Percentiles rank a stretch among this genome's conserved stretches.
These are phyloP conservation scores for Dendrobium huoshanense DNA, from an alignment of 106 monocot genomes.

Conservation along the genomic window DNA sequence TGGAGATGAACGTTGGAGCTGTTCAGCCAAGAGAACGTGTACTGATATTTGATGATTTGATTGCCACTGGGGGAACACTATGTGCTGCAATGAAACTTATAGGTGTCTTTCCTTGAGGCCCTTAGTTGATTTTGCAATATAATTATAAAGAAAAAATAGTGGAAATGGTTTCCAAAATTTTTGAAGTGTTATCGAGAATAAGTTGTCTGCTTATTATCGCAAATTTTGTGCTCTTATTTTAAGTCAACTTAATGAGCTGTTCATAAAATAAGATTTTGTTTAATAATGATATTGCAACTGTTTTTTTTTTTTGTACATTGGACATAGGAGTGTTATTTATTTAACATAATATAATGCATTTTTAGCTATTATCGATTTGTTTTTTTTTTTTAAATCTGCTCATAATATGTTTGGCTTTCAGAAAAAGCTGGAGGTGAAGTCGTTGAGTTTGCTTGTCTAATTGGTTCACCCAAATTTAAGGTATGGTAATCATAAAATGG, in stretches of 20 bases:
- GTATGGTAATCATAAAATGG: slow-evolving; percentile 21
- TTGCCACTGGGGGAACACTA: slow-evolving; percentile 65
- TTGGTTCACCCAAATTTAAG: slow-evolving; percentile 84
- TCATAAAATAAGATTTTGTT: not conserved
- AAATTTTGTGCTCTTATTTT: not conserved
- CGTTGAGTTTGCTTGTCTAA: slow-evolving; percentile 73
- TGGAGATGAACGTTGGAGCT: slow-evolving; percentile 58
- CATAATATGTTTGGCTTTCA: slow-evolving; percentile 8
- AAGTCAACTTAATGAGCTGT: not conserved
- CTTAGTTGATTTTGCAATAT: not conserved
- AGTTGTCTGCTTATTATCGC: not conserved
- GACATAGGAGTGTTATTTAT: no score
- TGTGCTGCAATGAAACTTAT: slow-evolving; percentile 58
- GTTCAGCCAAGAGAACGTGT: slow-evolving; percentile 48
- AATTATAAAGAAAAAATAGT: not conserved
- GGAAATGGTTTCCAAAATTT: not conserved
- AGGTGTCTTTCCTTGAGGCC: slow-evolving; percentile 15
- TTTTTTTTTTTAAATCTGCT: not conserved
- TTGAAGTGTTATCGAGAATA: not conserved
- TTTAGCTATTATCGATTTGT: not conserved
- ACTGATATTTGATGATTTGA: slow-evolving; percentile 51
- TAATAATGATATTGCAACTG: no score
- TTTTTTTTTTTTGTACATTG: no score
- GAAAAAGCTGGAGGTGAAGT: slow-evolving; percentile 72
- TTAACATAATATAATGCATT: no score